Evolutionary conservation across 1,284 basidiomycete species (phyloP), one percentile per base, ranked within the genome.

Genomic region (Farysia itapuensis): DNA sequence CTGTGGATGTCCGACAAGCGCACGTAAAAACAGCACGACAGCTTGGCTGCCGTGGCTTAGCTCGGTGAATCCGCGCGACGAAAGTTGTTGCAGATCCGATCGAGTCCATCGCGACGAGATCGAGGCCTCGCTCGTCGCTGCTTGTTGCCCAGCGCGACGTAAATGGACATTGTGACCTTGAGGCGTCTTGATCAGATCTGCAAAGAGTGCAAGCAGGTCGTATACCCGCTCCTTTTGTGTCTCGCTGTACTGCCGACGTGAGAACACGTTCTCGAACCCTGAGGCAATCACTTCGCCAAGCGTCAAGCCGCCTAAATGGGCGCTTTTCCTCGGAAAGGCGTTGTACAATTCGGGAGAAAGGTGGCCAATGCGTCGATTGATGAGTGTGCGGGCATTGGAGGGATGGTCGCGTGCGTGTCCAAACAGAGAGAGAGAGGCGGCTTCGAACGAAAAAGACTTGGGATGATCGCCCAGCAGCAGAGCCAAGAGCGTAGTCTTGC

Each of bases 401-500:
- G 70, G 51, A 6, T 63, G 65, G 26, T 61, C 58, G n/a, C 73
- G 60, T 5, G 70, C 44, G 5, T 51, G 32, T 0, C 59, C 56
- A 39, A 71, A 74, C 30, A 75, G 48, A 4, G 48, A 39, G 5
- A 72, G 59, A 13, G 52, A 44, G 9, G 25, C 16, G 2, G 77
- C 36, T 0, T 78, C 77, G 39, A 85, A 79, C 78, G 79, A 77
- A 79, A 87, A 97, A 0, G 92, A 94, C 57, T 90, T 89, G 0
- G 94, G 93, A 77, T 97, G 94, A 69, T 94, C 90, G 19, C 94
- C 94, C 0, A 91, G 89, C 28, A 98, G 80, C 24, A 97, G 78
- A 4, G 93, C 86, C n/a, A 96, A 81, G 1, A 97, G 84, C 0
- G 94, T 97, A 0, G 93, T 94, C 79, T 98, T 98, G 2, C 94